Base-by-base conservation (phyloP, 352 stramenopile genomes). In the Phytopythium mirpurense region DNA sequence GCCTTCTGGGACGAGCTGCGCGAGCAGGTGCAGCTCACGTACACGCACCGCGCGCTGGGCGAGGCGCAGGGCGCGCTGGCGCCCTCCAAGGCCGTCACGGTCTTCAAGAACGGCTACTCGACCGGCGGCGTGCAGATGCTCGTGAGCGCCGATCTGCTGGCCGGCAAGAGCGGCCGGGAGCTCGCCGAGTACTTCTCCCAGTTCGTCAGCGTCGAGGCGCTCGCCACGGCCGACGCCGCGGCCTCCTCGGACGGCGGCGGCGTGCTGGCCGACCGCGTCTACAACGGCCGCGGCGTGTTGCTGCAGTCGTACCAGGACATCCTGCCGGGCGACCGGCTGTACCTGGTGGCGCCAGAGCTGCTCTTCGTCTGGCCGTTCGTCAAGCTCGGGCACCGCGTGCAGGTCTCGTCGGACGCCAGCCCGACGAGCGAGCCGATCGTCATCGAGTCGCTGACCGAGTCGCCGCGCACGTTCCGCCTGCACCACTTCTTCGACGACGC, bases 401-500 rank as follows among this genome's bases (percentile, higher is more conserved):
- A 67, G 19, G 56, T 93, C 51, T 64, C 63, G 29, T 72, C 74
- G 3, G 45, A 70, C 41, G 56, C 72, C 23, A 89, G 76, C 36
- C 78, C 78, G 11, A 91, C 74, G 36, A 67, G 71, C 43, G 59
- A 77, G 50, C 62, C 74, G 4, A 67, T 90, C 46, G 65, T 91
- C 37, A 74, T 93, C 35, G 83, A 91, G 62, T 90, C 78, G 37
- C 63, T 91, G 9, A 86, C 70, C 18, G 83, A 93, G 48, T 88
- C 72, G 18, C 89, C 89, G 15, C 76, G 87, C 21, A 86, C 89
- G 41, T 96, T 96, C 65, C 73, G 78, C 45, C 43, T 97, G 40
- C 71, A 93, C 67, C 85, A 96, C 47, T 96, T 97, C 49, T 93
- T 97, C 57, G 83, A 68, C 41, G 57, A 67, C 24, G 72, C 81